Base-by-base conservation (phyloP, 176 grass and related monocot genomes). In the Cenchrus fungigraminus region DNA sequence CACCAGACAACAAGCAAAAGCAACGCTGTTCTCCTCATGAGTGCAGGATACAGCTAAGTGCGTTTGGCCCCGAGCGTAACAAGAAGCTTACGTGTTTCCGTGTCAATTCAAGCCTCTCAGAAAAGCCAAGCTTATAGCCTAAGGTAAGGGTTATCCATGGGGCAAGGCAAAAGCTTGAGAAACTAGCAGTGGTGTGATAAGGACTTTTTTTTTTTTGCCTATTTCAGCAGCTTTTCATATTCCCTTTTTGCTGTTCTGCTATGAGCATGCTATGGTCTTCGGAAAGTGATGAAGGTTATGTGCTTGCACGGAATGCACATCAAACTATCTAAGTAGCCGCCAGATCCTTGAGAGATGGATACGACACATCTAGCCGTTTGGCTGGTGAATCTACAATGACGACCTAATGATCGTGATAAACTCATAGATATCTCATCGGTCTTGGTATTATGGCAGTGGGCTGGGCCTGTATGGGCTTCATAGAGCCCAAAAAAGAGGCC, bases 11-110 rank as follows among this genome's bases (percentile, higher is more conserved):
- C 32, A 40, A 67, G 65, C 65, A 65, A 79, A 79, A 42, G 3
- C 62, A 0, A 13, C 13, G 2, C 32, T 2, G 2, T 9, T 67
- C 12, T 67, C 15, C 65, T 40, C 65, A 44, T 40, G 14, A 7
- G 32, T 40, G 65, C 32, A 6, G 32, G 32, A 40, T 67, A 67
- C 32, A 67, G 32, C 32, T 40, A 17, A 32, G 28, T 20, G 2
- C 34, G 58, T 88, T 78, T 77, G 85, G 34, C 71, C 14, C 46
- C 11, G 65, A 20, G 44, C 15, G 29, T 54, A 78, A 75, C 67
- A 56, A 34, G 50, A 74, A 81, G 53, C n/a, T 60, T 60, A 20
- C 2, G 19, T 12, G 5, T 29, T 72, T 46, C 42, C 19, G 68
- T 72, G 74, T 64, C 52, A 46, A 13, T 69, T 61, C 58, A 61